Percentiles rank a stretch among this genome's conserved stretches.
Conservation (phyloP, 306 rosid species). For the Hippophae gyantsensis region DNA sequence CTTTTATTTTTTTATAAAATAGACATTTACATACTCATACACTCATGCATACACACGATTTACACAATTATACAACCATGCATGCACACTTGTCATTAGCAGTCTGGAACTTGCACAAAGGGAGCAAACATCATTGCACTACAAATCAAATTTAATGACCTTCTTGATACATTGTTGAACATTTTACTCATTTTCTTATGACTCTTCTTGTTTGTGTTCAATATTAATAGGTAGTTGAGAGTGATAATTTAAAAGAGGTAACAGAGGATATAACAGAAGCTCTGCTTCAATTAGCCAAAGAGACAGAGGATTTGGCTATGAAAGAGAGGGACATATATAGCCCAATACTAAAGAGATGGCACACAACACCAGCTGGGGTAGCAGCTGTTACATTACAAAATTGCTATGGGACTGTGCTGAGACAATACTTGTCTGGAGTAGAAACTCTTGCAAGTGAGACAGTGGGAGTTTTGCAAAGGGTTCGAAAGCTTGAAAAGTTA, state of each 20-base stretch:
- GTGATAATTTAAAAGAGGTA: constrained; percentile 27
- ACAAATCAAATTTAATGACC: too few species aligned
- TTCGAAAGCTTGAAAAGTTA: constrained; percentile 71
- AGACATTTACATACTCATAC: too few species aligned
- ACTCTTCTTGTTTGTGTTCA: too few species aligned
- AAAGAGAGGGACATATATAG: constrained; percentile 73
- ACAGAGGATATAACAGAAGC: constrained; percentile 39
- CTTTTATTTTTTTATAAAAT: too few species aligned
- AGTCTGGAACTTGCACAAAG: too few species aligned
- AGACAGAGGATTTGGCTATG: constrained; percentile 62
- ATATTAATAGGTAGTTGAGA: too few species aligned
- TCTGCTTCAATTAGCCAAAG: constrained; percentile 61
- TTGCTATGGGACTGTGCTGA: constrained; percentile 61
- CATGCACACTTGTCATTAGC: too few species aligned
- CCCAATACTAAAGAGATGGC: constrained; percentile 64
- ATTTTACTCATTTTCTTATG: too few species aligned
- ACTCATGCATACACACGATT: too few species aligned
- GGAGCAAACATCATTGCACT: too few species aligned
- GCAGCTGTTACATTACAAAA: constrained; percentile 75
- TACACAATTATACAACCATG: too few species aligned
- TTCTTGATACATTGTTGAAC: too few species aligned
- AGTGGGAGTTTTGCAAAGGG: constrained; percentile 58
- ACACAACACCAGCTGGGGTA: constrained; percentile 44
- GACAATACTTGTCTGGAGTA: constrained; percentile 58
- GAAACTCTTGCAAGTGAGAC: constrained; percentile 39